Evolutionary conservation across 441 rosid genomes (phyloP).

Genomic region (Bruguiera hainesii): DNA sequence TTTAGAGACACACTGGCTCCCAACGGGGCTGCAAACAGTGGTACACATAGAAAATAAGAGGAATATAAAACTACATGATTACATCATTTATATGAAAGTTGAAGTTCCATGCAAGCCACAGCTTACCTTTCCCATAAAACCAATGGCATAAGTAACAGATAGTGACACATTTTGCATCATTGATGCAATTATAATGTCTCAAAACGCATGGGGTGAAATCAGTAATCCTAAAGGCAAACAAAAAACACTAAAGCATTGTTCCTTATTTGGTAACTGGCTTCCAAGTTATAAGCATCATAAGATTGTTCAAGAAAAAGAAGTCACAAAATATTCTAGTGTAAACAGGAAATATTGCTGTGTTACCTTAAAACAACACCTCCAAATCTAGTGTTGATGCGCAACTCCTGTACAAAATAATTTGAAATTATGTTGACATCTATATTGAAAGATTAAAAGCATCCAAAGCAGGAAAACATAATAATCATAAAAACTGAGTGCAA

Average conservation of each 20-base stretch:
- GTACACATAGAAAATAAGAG: slow-evolving; percentile 9
- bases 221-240: neutral
- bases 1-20: slow-evolving; percentile 77
- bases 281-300: neutral
- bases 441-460: slow-evolving; percentile 2
- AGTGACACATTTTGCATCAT: neutral
- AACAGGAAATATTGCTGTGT: slow-evolving; percentile 9
- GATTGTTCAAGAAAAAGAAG: neutral
- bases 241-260: too few species aligned
- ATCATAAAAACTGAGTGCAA: slow-evolving; percentile 1
- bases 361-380: slow-evolving; percentile 94
- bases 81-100: neutral
- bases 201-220: neutral
- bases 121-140: neutral
- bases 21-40: slow-evolving; percentile 68
- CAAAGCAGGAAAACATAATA: neutral
- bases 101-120: neutral
- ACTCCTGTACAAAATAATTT: slow-evolving; percentile 55
- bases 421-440: slow-evolving; percentile 8
- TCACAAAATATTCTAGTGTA: neutral
- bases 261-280: too few species aligned
- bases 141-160: neutral
- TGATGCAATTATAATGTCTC: neutral
- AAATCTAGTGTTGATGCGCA: slow-evolving; percentile 74
- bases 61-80: neutral